Conservation (phyloP, 345 rosid genomes). For the Rhodamnia argentea region DNA sequence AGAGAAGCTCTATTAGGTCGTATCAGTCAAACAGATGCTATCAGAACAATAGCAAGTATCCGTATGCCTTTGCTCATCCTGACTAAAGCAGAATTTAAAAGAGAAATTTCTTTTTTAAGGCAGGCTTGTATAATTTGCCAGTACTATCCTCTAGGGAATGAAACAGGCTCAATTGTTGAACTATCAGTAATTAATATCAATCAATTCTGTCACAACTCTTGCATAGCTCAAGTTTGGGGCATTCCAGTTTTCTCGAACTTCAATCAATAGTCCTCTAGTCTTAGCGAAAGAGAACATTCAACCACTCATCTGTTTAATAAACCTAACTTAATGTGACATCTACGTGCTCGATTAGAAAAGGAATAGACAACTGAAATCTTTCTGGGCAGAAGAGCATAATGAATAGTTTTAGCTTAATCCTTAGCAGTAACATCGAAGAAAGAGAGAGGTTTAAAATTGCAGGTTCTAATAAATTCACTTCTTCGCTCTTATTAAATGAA, state of each 20-base stretch:
- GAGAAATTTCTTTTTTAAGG: background rate
- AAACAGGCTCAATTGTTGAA: background rate
- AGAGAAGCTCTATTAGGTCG: background rate
- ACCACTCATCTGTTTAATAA: background rate
- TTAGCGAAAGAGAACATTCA: background rate
- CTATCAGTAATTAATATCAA: background rate
- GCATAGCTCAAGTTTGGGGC: background rate
- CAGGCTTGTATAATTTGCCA: background rate
- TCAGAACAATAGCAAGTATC: background rate
- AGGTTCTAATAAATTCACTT: background rate
- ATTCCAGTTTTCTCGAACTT: background rate
- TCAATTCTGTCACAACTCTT: background rate
- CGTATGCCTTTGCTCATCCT: background rate
- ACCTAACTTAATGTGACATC: background rate
- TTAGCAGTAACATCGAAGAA: background rate
- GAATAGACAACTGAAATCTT: background rate
- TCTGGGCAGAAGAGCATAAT: background rate
- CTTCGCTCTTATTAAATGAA: background rate
- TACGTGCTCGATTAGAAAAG: background rate
- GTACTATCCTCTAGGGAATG: background rate
- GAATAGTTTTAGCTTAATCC: too few relatives aligned
- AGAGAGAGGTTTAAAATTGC: background rate
- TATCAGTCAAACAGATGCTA: background rate
- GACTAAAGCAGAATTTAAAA: background rate
- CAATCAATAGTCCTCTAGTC: background rate